Percentiles rank a stretch among this genome's conserved stretches.
Evolutionary conservation across 1,139 yeast species (phyloP).

Genomic region (Sugiyamaella grinbergsii): DNA sequence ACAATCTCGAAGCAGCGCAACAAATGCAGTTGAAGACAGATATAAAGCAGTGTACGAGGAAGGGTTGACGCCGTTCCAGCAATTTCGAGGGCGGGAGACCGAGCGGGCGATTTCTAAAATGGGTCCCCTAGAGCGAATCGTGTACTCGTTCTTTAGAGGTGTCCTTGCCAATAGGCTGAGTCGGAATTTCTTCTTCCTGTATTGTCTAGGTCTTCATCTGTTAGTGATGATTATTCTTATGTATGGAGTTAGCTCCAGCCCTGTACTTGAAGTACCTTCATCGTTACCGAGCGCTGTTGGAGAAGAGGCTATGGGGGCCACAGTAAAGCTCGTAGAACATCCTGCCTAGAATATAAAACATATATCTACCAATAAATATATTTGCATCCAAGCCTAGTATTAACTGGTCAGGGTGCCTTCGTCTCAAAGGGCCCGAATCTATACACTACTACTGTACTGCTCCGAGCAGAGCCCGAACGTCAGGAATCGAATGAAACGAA

Average conservation of each 20-base stretch:
- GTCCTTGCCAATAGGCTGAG: conserved; percentile 73
- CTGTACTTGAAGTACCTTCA: conserved; percentile 13
- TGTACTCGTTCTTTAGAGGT: conserved; percentile 70
- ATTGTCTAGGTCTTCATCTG: conserved; percentile 75
- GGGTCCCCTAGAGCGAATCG: conserved; percentile 78
- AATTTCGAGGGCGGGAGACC: conserved; percentile 75
- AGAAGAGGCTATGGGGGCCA: background rate
- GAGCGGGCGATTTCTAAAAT: conserved; percentile 72
- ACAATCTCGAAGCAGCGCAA: conserved; percentile 13
- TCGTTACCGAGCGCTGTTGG: conserved; percentile 1
- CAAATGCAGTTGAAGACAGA: conserved; percentile 49
- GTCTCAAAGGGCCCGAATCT: too few relatives aligned
- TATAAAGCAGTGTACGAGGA: conserved; percentile 72
- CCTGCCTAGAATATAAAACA: conserved; percentile 2
- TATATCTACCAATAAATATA: background rate
- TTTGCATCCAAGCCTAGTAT: too few relatives aligned
- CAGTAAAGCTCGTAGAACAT: conserved; percentile 15
- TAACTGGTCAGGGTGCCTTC: too few relatives aligned
- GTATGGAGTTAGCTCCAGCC: conserved; percentile 22
- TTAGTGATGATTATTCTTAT: conserved; percentile 60
- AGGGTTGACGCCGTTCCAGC: conserved; percentile 80
- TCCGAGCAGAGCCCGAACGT: conserved; percentile 13
- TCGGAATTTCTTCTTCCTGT: conserved; percentile 69
- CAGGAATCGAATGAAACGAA: background rate
- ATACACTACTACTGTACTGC: too few relatives aligned